phyloP scores from a whole-genome alignment of 352 stramenopile genomes.

The Phytophthora capsici region DNA sequence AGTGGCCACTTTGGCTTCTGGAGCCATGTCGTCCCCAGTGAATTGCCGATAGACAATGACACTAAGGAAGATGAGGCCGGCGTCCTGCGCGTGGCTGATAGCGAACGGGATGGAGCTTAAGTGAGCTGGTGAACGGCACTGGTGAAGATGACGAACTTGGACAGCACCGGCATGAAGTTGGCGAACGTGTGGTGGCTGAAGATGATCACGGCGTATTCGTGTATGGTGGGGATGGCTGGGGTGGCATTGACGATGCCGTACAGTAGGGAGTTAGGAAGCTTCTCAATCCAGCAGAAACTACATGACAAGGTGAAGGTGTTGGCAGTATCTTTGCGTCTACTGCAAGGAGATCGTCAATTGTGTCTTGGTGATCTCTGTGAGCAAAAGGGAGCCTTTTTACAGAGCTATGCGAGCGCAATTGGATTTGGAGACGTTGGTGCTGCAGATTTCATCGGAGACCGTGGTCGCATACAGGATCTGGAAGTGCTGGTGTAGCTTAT shows the following conservation, averaged over 20 bases:
- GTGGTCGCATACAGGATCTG: constrained; percentile 62
- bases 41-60: constrained; percentile 90
- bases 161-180: no score
- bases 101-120: constrained; percentile 95
- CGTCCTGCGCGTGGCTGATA: constrained; percentile 97
- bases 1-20: constrained; percentile 91
- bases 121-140: constrained; percentile 92
- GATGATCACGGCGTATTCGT: constrained; percentile 95
- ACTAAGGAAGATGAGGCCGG: constrained; percentile 97
- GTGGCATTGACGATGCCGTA: constrained; percentile 93
- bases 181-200: constrained; percentile 91
- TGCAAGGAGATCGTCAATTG: constrained; percentile 66
- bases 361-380: constrained; percentile 67
- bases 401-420: constrained; percentile 16
- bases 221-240: constrained; percentile 92
- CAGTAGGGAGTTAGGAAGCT: constrained; percentile 61
- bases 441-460: constrained; percentile 63
- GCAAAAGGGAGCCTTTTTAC: constrained; percentile 63
- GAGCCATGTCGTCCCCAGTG: constrained; percentile 57
- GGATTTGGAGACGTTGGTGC: constrained; percentile 48
- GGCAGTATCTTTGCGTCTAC: constrained; percentile 64
- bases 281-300: constrained; percentile 70
- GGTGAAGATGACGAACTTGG: no score
- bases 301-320: constrained; percentile 80
- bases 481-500: constrained; percentile 60